Percentiles rank a stretch among this genome's conserved stretches.
phyloP scores from a whole-genome alignment of 1,284 basidiomycete species.

The Fomitopsis pinicola region DNA sequence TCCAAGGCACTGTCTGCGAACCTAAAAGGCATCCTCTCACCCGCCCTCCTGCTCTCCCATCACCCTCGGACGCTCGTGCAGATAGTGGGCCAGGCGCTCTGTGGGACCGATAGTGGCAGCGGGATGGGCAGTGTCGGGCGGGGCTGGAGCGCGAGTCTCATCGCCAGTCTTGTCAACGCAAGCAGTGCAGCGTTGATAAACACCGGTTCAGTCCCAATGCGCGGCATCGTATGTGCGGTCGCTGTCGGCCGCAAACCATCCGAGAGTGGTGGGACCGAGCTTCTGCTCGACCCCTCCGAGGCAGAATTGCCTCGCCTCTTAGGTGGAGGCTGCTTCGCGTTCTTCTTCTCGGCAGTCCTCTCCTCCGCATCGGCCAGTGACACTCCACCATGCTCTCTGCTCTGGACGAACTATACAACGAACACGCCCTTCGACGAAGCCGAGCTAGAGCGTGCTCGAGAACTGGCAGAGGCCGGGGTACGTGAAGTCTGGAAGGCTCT shows the following conservation, averaged over 20 bases:
- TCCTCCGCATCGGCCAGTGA: slow-evolving; percentile 16
- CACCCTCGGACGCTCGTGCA: slow-evolving; percentile 70
- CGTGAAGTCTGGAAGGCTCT: slow-evolving; percentile 41
- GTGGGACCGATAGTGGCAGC: slow-evolving; percentile 27
- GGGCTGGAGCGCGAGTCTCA: slow-evolving; percentile 26
- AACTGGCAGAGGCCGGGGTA: slow-evolving; percentile 44
- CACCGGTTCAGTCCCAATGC: slow-evolving; percentile 65
- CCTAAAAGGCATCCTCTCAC: slow-evolving; percentile 52
- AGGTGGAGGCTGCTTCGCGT: slow-evolving; percentile 63
- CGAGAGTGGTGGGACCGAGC: slow-evolving; percentile 6
- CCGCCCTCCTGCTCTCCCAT: slow-evolving; percentile 54
- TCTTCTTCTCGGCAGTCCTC: slow-evolving; percentile 46
- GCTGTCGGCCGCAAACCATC: slow-evolving; percentile 41
- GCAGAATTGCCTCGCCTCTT: slow-evolving; percentile 35
- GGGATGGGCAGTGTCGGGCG: slow-evolving; percentile 23
- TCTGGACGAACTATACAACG: slow-evolving; percentile 56
- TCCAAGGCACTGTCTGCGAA: slow-evolving; percentile 52
- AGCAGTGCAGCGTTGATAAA: slow-evolving; percentile 62
- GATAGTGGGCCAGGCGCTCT: slow-evolving; percentile 60
- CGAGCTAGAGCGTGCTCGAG: slow-evolving; percentile 39
- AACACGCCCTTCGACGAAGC: slow-evolving; percentile 32
- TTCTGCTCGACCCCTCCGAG: slow-evolving; percentile 53
- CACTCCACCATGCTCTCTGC: slow-evolving; percentile 26
- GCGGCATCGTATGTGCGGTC: slow-evolving; percentile 64
- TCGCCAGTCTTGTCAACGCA: slow-evolving; percentile 65